Evolutionary conservation across 1,139 yeast species (phyloP).

Genomic region (Spencermartinsiella ligniputridi): DNA sequence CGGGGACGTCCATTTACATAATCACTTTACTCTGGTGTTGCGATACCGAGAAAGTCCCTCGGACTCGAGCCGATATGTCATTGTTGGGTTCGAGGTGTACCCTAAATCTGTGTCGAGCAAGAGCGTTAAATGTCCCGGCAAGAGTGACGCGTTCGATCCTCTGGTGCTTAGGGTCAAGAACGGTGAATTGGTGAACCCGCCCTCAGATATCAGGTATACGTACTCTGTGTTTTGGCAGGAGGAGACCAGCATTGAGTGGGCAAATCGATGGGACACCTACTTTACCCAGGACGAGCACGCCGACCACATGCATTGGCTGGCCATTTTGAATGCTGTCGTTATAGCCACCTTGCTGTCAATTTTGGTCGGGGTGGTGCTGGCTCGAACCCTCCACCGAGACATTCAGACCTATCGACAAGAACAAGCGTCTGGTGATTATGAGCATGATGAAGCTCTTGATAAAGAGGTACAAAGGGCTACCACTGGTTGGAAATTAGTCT

Average conservation of each 20-base stretch:
- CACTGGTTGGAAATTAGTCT: constrained; percentile 53
- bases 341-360: constrained; percentile 55
- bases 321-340: constrained; percentile 61
- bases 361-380: constrained; percentile 58
- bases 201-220: constrained; percentile 60
- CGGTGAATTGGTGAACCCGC: constrained; percentile 8
- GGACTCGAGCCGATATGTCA: constrained; percentile 44
- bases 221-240: constrained; percentile 90
- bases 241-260: constrained; percentile 63
- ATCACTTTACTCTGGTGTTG: constrained; percentile 76
- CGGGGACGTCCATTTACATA: constrained; percentile 48
- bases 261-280: constrained; percentile 71
- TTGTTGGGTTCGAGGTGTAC: constrained; percentile 88
- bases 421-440: constrained; percentile 8
- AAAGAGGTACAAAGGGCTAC: constrained; percentile 24
- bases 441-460: constrained; percentile 26
- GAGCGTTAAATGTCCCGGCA: constrained; percentile 26
- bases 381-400: constrained; percentile 46
- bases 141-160: constrained; percentile 20
- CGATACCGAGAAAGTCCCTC: constrained; percentile 58
- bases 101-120: constrained; percentile 70
- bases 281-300: constrained; percentile 51
- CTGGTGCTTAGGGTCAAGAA: constrained; percentile 29
- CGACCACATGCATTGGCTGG: constrained; percentile 63
- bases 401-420: constrained; percentile 37